Evolutionary conservation across 208 protist genomes (phyloP), one percentile per base, ranked within the genome.

Genomic region (Leishmania turanica): DNA sequence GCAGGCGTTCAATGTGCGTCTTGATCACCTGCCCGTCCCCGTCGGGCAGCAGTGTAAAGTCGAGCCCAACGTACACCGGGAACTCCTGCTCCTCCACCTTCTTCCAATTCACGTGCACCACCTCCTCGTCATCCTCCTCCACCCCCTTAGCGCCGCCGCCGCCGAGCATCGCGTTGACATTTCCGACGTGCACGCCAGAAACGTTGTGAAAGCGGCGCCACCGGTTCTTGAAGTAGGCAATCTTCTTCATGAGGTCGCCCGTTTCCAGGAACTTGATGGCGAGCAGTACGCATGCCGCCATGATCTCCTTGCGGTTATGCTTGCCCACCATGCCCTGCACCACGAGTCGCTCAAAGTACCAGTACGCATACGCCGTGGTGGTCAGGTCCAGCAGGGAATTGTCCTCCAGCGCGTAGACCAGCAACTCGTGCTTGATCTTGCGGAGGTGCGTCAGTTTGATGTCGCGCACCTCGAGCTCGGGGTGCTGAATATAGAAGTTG

Each of bases 401-500:
- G 73, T 93, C 87, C 86, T 95, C 89, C 1, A 97, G 84, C 34
- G 87, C 92, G 84, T 95, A 91, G 71, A 91, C 82, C 49, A 97
- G 87, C 66, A 95, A 83, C 82, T 95, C 91, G 49, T 88, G 82
- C 65, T 90, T 89, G 76, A 95, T 93, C 56, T 89, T 87, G 21
- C 92, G 90, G 47, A 97, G 81, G 81, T 97, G 93, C 2, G 93
- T 95, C 66, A 97, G 88, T 80, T 95, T 94, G 40, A 97, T 90
- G 75, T 94, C 92, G 49, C 92, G 90, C 71, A 97, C 87, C 84
- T 97, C 92, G 58, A 97, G 85, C 78, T 91, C 89, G 6, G 93
- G 93, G 79, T 97, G 93, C 78, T 94, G 92, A 21, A 97, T 88
- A 83, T 95, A 96, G 75, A 97, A 97, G 81, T 97, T 87, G 82